Evolutionary conservation across 73 alveolate species (phyloP), one percentile per base, ranked within the genome.

Genomic region (Paramecium pentaurelia): DNA sequence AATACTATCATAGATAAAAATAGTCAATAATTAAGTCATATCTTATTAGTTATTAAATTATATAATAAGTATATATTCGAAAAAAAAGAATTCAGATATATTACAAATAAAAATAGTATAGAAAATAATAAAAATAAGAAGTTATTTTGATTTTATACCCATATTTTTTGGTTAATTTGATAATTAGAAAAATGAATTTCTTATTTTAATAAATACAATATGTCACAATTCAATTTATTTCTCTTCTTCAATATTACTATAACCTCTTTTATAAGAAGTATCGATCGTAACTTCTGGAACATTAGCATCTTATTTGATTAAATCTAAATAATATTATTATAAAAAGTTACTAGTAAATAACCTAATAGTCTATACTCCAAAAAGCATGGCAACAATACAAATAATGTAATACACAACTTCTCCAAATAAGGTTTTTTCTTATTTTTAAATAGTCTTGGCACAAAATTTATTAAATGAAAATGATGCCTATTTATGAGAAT

Each of bases 371-470:
- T 75, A 75, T 1, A 75, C 60, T 9, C 88, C 88, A 75, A 75
- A 75, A 11, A 75, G 60, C 68, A 75, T 75, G 18, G 88, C 88
- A 32, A 75, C 4, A 10, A 75, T 75, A 38, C 88, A 75, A 42
- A 75, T 75, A 5, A 30, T 18, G 40, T 75, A 75, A 8, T 75
- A 75, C 8, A 75, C 27, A 64, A 64, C 16, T 32, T 64, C 84
- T 25, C 84, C 84, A 32, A 64, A 64, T 12, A 64, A 32, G 12
- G 84, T 64, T 64, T 34, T 28, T 28, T 64, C 84, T 64, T 28
- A 12, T 27, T 28, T 64, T 34, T 64, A 64, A 3, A n/a, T n/a
- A 12, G 28, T 34, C 30, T 28, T 28, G 0, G 51, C 51, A 64
- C 84, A 64, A 32, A 25, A 28, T 64, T 64, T 64, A 32, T 28